These are phyloP conservation scores for Thuidium tamariscinum DNA, from an alignment of 225 moss, liverwort and hornwort genomes.

Conservation along the genomic window DNA sequence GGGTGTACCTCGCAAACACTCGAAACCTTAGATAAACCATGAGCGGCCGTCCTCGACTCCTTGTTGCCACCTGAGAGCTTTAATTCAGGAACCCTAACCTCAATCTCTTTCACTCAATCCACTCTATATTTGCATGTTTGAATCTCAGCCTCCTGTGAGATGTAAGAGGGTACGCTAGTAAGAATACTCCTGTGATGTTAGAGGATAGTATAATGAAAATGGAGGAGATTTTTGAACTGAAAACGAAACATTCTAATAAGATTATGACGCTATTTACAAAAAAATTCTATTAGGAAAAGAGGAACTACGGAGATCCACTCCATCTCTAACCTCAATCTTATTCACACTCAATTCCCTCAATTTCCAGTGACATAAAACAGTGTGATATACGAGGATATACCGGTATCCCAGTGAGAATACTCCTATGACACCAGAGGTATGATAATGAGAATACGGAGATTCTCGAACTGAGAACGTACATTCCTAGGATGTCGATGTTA, in stretches of 20 bases:
- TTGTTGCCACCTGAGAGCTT: not conserved
- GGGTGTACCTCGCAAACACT: not conserved
- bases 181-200: not conserved
- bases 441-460: not conserved
- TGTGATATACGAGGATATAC: not conserved
- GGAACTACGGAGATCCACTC: not conserved
- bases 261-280: not conserved
- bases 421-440: not conserved
- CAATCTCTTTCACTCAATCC: not conserved
- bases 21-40: not conserved
- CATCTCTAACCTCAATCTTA: not conserved
- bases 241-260: not conserved
- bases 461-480: not conserved
- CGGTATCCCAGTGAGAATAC: not conserved
- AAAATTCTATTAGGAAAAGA: not conserved
- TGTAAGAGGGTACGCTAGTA: not conserved
- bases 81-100: not conserved
- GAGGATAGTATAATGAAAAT: not conserved
- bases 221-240: not conserved
- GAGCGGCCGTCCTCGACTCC: not conserved
- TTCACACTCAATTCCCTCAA: too few relatives aligned
- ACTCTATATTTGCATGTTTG: too few relatives aligned
- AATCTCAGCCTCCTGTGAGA: not conserved
- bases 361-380: too few relatives aligned
- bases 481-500: not conserved